Evolutionary conservation across 371 early-diverging fungal genomes (phyloP).

Genomic region (Circinella minor): DNA sequence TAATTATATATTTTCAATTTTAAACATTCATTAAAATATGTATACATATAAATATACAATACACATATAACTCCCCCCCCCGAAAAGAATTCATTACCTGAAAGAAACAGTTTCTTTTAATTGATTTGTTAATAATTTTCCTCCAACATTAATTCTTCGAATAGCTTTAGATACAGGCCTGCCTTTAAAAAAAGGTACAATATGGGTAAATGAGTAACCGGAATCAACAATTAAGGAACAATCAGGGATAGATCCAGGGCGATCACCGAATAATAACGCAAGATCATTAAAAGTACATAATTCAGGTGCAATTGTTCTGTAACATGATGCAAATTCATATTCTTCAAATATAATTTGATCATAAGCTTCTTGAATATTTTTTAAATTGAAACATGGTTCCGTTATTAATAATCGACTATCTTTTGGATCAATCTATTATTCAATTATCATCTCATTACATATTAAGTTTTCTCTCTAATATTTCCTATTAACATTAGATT

Average conservation of each 20-base stretch:
- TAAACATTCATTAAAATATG: no score
- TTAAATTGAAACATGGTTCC: slow-evolving; percentile 83
- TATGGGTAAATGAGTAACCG: slow-evolving; percentile 84
- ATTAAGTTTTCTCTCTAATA: background rate
- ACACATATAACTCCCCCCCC: no score
- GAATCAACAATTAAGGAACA: slow-evolving; percentile 80
- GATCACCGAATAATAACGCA: slow-evolving; percentile 52
- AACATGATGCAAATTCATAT: slow-evolving; percentile 71
- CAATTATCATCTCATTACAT: background rate
- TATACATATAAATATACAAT: no score
- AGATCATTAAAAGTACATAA: slow-evolving; percentile 58
- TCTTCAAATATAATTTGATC: slow-evolving; percentile 90
- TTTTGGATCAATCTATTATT: slow-evolving; percentile 60
- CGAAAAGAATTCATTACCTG: slow-evolving; percentile 39
- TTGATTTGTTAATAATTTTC: slow-evolving; percentile 84
- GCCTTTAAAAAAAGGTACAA: slow-evolving; percentile 72
- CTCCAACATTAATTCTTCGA: slow-evolving; percentile 80
- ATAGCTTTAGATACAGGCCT: slow-evolving; percentile 57
- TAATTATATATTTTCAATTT: background rate
- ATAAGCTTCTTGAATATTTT: slow-evolving; percentile 68
- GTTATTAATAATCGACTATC: slow-evolving; percentile 72
- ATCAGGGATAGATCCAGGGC: slow-evolving; percentile 54
- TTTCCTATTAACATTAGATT: no score
- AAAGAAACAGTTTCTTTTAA: slow-evolving; percentile 90
- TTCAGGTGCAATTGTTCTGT: slow-evolving; percentile 60